phyloP scores from a whole-genome alignment of 306 rosid species.

The Lathyrus tuberosus region DNA sequence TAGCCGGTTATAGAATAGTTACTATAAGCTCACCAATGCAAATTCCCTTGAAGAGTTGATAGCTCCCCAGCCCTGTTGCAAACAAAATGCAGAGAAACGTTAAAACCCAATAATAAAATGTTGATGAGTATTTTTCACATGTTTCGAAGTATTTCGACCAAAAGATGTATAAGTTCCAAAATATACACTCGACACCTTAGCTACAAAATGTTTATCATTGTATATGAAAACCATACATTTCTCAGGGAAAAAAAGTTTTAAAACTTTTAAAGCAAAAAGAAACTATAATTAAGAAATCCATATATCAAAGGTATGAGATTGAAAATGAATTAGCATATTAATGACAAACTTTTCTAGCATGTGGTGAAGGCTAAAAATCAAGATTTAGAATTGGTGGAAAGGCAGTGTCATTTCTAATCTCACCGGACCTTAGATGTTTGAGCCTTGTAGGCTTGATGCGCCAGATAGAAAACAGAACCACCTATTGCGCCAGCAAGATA shows the following conservation, averaged over 20 bases:
- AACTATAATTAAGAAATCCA: conserved; percentile 20
- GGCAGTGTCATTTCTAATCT: conserved; percentile 29
- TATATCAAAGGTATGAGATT: conserved; percentile 26
- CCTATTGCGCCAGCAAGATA: conserved; percentile 86
- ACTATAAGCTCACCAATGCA: conserved; percentile 61
- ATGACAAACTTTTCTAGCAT: neutral
- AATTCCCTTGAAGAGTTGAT: conserved; percentile 45
- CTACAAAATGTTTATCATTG: conserved; percentile 14
- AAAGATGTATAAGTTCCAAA: conserved; percentile 27
- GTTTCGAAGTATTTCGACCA: conserved; percentile 26
- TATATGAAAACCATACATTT: conserved; percentile 28
- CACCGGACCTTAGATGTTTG: conserved; percentile 64
- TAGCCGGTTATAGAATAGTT: conserved; percentile 30
- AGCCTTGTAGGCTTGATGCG: conserved; percentile 65
- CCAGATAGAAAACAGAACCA: conserved; percentile 73
- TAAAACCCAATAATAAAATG: conserved; percentile 15
- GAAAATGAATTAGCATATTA: conserved; percentile 10
- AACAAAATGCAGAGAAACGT: conserved; percentile 24
- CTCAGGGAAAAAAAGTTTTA: neutral
- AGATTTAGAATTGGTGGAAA: conserved; percentile 2
- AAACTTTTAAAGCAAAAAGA: conserved; percentile 30
- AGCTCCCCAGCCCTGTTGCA: conserved; percentile 51
- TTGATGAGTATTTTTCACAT: conserved; percentile 26
- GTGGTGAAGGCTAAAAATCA: conserved; percentile 11
- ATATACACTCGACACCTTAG: conserved; percentile 21